Evolutionary conservation across 306 rosid genomes (phyloP).

Genomic region (Calophaca sinica): DNA sequence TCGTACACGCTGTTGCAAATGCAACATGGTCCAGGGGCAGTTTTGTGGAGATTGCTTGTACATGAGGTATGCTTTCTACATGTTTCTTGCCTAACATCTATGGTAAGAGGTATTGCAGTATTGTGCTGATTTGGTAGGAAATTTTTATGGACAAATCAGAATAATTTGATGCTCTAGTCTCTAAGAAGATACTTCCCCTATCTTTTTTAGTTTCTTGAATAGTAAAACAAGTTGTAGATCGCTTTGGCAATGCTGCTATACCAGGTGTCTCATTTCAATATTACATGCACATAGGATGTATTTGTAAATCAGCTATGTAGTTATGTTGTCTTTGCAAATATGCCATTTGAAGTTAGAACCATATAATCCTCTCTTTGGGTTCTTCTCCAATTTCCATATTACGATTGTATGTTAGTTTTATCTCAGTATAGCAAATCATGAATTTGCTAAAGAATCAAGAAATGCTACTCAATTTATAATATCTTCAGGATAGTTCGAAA

Average conservation of each 20-base stretch:
- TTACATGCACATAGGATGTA: slow-evolving; percentile 1
- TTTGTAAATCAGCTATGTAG: background rate
- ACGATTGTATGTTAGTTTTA: background rate
- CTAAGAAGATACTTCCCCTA: background rate
- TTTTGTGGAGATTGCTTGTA: slow-evolving; percentile 98
- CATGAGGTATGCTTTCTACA: slow-evolving; percentile 71
- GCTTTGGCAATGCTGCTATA: background rate
- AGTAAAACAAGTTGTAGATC: background rate
- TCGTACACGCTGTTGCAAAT: slow-evolving; percentile 76
- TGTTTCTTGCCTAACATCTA: slow-evolving; percentile 26
- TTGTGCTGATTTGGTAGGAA: slow-evolving; percentile 27
- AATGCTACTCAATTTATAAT: background rate
- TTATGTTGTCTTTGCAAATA: slow-evolving; percentile 12
- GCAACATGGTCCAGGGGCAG: slow-evolving; percentile 84
- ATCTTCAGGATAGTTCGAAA: background rate
- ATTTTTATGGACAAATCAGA: background rate
- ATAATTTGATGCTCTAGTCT: slow-evolving; percentile 18
- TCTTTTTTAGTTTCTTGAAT: slow-evolving; percentile 15
- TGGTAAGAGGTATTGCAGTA: slow-evolving; percentile 23
- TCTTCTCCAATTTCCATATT: slow-evolving; percentile 5
- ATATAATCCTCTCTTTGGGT: background rate
- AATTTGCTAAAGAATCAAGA: background rate
- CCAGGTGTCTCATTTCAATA: background rate
- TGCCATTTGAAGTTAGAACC: background rate
- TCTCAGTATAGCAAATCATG: background rate